A percentile compares a stretch with the other conserved stretches of the same genome.
These are phyloP conservation scores for Lactifluus piperatus DNA, from an alignment of 768 basidiomycete genomes.

Conservation along the genomic window DNA sequence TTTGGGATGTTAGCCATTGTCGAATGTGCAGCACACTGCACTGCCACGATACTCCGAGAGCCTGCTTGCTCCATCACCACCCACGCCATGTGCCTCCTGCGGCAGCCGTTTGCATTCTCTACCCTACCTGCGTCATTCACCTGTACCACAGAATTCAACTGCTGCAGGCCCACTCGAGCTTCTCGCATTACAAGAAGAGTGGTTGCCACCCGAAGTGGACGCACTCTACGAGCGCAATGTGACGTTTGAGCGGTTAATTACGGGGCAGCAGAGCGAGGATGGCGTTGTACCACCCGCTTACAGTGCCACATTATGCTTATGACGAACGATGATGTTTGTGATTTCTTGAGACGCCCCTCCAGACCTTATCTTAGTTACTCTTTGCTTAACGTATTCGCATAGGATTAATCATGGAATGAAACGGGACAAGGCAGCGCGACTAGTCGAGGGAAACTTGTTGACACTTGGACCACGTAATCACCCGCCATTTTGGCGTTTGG, in stretches of 20 bases:
- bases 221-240: slow-evolving; percentile 33
- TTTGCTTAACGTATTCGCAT: background rate
- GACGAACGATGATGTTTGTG: background rate
- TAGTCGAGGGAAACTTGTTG: too few species aligned
- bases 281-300: slow-evolving; percentile 85
- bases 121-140: background rate
- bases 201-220: slow-evolving; percentile 26
- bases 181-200: background rate
- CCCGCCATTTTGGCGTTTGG: too few species aligned
- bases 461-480: background rate
- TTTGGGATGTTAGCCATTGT: slow-evolving; percentile 1
- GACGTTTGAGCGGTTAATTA: slow-evolving; percentile 66
- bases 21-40: slow-evolving; percentile 1
- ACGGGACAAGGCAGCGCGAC: background rate
- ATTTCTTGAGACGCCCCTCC: background rate
- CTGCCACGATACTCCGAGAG: slow-evolving; percentile 9
- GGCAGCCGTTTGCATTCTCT: background rate
- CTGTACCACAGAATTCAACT: background rate
- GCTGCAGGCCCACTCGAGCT: background rate
- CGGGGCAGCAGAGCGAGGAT: slow-evolving; percentile 71
- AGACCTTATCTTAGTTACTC: background rate
- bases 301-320: slow-evolving; percentile 20
- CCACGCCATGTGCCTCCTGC: background rate
- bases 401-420: background rate
- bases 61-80: background rate